Evolutionary conservation across 345 rosid genomes (phyloP).

Genomic region (Linum tenue): DNA sequence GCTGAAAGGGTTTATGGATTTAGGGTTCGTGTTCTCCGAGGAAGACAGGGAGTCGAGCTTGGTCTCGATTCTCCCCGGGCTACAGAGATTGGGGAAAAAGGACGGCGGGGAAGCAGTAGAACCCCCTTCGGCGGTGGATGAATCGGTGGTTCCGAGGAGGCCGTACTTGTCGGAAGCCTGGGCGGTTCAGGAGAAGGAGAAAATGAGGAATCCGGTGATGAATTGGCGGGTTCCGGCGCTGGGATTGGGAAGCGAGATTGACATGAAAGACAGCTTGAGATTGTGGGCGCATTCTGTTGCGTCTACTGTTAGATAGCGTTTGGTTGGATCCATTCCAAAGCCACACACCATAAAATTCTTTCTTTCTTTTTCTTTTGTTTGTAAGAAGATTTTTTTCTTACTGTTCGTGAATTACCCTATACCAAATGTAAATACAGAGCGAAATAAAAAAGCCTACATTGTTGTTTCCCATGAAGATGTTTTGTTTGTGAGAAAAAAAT

Average conservation of each 20-base stretch:
- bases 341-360: neutral
- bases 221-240: constrained; percentile 51
- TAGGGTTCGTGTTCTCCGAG: constrained; percentile 79
- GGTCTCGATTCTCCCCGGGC: constrained; percentile 66
- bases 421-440: no score
- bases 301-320: constrained; percentile 39
- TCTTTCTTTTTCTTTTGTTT: neutral
- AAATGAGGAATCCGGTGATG: constrained; percentile 34
- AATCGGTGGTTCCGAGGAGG: constrained; percentile 31
- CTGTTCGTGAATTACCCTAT: neutral
- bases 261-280: constrained; percentile 51
- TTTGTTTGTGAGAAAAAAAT: no score
- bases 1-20: constrained; percentile 78
- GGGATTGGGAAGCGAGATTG: constrained; percentile 33
- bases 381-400: neutral
- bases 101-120: constrained; percentile 15
- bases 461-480: no score
- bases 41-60: constrained; percentile 60
- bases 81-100: constrained; percentile 43
- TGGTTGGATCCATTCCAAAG: constrained; percentile 1
- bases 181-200: constrained; percentile 34
- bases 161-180: constrained; percentile 90
- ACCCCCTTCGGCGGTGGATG: neutral
- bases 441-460: no score
- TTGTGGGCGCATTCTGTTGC: constrained; percentile 84